Evolutionary conservation across 345 rosid species (phyloP).

Genomic region (Ceriops decandra): DNA sequence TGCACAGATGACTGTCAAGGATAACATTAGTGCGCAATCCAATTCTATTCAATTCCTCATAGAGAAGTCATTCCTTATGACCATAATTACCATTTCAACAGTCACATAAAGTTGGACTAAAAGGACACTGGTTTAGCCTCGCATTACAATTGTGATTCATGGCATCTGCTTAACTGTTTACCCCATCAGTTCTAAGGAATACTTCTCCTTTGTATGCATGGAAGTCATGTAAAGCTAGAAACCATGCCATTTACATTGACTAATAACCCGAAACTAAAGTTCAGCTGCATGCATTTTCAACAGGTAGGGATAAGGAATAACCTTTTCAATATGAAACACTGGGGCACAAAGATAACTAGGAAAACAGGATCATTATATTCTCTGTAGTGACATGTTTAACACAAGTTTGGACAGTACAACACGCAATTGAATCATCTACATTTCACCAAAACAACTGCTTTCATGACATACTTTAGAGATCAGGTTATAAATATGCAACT

Average conservation of each 20-base stretch:
- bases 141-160: neutral
- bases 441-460: too few species aligned
- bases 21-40: constrained; percentile 23
- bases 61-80: too few species aligned
- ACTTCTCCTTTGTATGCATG: constrained; percentile 11
- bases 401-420: neutral
- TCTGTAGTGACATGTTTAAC: neutral
- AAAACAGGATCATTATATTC: constrained; percentile 56
- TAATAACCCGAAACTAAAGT: neutral
- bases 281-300: neutral
- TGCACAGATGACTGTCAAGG: constrained; percentile 7
- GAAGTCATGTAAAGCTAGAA: neutral
- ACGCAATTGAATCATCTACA: too few species aligned
- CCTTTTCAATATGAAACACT: too few species aligned
- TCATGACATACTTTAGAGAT: too few species aligned
- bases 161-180: neutral
- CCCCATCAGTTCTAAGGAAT: neutral
- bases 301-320: neutral
- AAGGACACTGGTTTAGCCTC: neutral
- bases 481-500: too few species aligned
- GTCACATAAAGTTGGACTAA: neutral
- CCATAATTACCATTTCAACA: too few species aligned
- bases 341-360: constrained; percentile 31
- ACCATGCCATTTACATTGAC: neutral
- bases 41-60: too few species aligned